Conservation (phyloP, 2,329 filamentous ascomycete species). For the Rutstroemia sp. region DNA sequence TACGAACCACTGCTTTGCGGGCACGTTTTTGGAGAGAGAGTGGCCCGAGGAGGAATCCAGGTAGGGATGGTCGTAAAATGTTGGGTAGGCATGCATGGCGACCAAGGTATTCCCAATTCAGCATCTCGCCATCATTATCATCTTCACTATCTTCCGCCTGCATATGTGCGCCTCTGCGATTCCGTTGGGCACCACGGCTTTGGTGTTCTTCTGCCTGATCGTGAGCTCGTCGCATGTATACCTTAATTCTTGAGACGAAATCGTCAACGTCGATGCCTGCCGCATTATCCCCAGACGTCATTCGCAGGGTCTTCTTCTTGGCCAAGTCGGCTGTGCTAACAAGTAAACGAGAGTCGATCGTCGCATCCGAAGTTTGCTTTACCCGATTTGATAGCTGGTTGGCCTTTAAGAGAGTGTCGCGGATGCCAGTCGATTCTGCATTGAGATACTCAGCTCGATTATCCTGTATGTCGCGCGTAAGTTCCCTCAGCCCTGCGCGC, state of each 20-base stretch:
- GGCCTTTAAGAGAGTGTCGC: slow-evolving; percentile 57
- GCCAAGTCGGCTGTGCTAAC: slow-evolving; percentile 75
- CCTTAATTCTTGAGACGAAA: slow-evolving; percentile 83
- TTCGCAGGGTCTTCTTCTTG: slow-evolving; percentile 66
- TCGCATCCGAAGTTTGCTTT: slow-evolving; percentile 84
- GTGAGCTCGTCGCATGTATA: slow-evolving; percentile 67
- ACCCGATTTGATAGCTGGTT: slow-evolving; percentile 61
- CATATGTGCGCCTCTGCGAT: slow-evolving; percentile 29
- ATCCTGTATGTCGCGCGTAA: slow-evolving; percentile 54
- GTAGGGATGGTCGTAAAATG: slow-evolving; percentile 66
- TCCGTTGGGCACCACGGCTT: slow-evolving; percentile 32
- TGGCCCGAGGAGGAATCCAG: slow-evolving; percentile 81
- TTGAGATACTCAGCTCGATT: slow-evolving; percentile 65
- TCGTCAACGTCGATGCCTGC: slow-evolving; percentile 83
- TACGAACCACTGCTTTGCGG: slow-evolving; percentile 62
- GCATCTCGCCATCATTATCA: slow-evolving; percentile 63
- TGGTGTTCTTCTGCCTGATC: slow-evolving; percentile 46
- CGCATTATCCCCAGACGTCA: slow-evolving; percentile 64
- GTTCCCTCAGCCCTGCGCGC: slow-evolving; percentile 60
- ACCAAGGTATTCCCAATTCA: slow-evolving; percentile 84
- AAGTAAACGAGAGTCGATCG: slow-evolving; percentile 80
- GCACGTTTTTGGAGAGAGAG: slow-evolving; percentile 81
- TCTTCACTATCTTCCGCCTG: slow-evolving; percentile 52
- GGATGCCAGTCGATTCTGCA: slow-evolving; percentile 55
- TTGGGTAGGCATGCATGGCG: slow-evolving; percentile 66